Base-by-base conservation (phyloP, 257 asterid species). In the Primulina tabacum region DNA sequence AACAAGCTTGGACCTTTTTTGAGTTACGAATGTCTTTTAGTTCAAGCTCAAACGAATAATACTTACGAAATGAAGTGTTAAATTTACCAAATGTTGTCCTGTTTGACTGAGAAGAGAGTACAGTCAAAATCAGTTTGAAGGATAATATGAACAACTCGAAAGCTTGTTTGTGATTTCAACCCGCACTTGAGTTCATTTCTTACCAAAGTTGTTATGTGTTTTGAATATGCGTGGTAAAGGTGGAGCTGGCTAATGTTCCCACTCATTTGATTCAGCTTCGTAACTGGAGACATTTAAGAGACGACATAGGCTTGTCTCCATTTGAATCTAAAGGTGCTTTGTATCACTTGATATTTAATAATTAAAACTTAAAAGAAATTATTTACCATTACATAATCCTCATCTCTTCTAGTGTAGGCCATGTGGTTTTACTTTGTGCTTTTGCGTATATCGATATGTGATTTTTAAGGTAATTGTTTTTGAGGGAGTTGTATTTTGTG, bases 271-370 rank as follows among this genome's bases (percentile, higher is more conserved):
- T 50, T 50, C 57, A 50, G 20, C 57, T 50, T 1, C 3, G 21
- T 50, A 16, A 50, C 28, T 30, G 47, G 58, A 32, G n/a, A 33
- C 4, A 16, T 50, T 69, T 32, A 61, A 60, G 72, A 17, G 30
- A 61, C 58, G 68, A 40, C 6, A 68, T 34, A 62, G 72, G 53
- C 30, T 68, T 64, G 11, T 57, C 21, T 62, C 75, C 11, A 11
- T 16, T 52, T 56, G 32, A 56, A 21, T 65, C 20, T 56, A 35
- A 9, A 2, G 12, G 75, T 69, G 50, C 56, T 29, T 21, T 66
- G 37, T 76, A 17, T 66, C 24, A 20, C 67, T 34, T 7, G 47
- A 60, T 58, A 58, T 43, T 32, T 32, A 32, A 32, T 32, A 32
- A 32, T 32, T 28, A 28, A 28, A 2, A 28, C 30, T 32, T 32